A percentile compares a stretch with the other conserved stretches of the same genome.
phyloP scores from a whole-genome alignment of 257 asterid species.

The Jasminum sambac region DNA sequence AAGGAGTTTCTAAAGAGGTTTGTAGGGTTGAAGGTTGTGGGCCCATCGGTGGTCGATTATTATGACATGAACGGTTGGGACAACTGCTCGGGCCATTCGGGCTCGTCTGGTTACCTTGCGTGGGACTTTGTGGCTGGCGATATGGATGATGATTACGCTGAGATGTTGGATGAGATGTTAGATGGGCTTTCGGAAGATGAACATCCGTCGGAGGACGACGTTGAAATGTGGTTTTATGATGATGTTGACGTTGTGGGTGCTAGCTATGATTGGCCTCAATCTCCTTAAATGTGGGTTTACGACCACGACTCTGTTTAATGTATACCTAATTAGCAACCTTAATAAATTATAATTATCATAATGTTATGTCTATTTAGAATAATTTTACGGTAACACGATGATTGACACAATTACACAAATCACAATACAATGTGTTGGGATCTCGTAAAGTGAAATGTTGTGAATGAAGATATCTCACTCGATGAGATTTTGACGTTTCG shows the following conservation, averaged over 20 bases:
- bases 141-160: slow-evolving; percentile 41
- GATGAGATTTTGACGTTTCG: too few species aligned
- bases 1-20: slow-evolving; percentile 49
- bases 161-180: slow-evolving; percentile 38
- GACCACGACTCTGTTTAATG: too few species aligned
- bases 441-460: too few species aligned
- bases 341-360: too few species aligned
- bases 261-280: slow-evolving; percentile 77
- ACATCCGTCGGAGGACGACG: slow-evolving; percentile 40
- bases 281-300: slow-evolving; percentile 40
- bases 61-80: slow-evolving; percentile 63
- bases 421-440: too few species aligned
- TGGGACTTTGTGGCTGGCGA: slow-evolving; percentile 73
- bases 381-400: too few species aligned
- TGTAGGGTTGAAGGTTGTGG: slow-evolving; percentile 51
- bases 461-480: too few species aligned
- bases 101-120: slow-evolving; percentile 59
- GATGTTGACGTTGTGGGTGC: slow-evolving; percentile 55
- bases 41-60: slow-evolving; percentile 58
- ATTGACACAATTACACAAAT: too few species aligned
- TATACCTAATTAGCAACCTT: too few species aligned
- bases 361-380: too few species aligned
- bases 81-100: slow-evolving; percentile 60
- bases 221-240: slow-evolving; percentile 76
- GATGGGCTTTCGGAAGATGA: slow-evolving; percentile 61